These are phyloP conservation scores for Akanthomyces dipterigenus DNA, from an alignment of 2,329 filamentous ascomycete species.

Conservation along the genomic window DNA sequence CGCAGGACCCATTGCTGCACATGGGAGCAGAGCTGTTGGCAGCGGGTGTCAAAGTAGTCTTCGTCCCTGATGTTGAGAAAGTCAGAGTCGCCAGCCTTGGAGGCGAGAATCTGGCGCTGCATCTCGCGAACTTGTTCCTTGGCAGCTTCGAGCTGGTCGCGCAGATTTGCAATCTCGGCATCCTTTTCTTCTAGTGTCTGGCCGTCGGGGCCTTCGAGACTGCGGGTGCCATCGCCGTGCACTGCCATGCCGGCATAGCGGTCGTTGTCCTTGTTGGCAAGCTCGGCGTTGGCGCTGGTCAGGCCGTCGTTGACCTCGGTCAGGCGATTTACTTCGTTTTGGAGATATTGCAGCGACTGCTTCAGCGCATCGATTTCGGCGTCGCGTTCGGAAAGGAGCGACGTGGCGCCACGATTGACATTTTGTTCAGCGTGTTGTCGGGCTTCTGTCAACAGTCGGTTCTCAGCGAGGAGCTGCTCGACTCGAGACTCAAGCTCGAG, in stretches of 20 bases:
- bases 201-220: constrained; percentile 61
- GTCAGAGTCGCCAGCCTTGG: constrained; percentile 56
- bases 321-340: constrained; percentile 73
- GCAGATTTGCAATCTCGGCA: constrained; percentile 71
- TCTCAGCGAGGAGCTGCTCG: constrained; percentile 80
- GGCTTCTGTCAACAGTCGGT: constrained; percentile 69
- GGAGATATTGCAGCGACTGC: constrained; percentile 70
- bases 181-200: constrained; percentile 74
- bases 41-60: constrained; percentile 91
- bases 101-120: constrained; percentile 47
- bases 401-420: constrained; percentile 58
- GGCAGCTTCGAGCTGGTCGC: constrained; percentile 69
- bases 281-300: constrained; percentile 66
- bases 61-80: constrained; percentile 80
- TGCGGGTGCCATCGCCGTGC: constrained; percentile 56
- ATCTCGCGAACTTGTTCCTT: constrained; percentile 51
- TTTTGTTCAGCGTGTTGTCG: constrained; percentile 62
- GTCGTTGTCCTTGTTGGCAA: constrained; percentile 68
- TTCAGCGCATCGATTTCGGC: constrained; percentile 78
- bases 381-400: constrained; percentile 73
- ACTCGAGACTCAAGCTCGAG: constrained; percentile 83
- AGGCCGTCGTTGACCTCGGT: constrained; percentile 78
- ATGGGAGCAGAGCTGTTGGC: constrained; percentile 90
- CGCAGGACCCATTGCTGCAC: constrained; percentile 96
- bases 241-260: constrained; percentile 62